A percentile compares a stretch with the other conserved stretches of the same genome.
phyloP scores from a whole-genome alignment of 2,329 filamentous ascomycete genomes.

The Elsinoe necatrix region DNA sequence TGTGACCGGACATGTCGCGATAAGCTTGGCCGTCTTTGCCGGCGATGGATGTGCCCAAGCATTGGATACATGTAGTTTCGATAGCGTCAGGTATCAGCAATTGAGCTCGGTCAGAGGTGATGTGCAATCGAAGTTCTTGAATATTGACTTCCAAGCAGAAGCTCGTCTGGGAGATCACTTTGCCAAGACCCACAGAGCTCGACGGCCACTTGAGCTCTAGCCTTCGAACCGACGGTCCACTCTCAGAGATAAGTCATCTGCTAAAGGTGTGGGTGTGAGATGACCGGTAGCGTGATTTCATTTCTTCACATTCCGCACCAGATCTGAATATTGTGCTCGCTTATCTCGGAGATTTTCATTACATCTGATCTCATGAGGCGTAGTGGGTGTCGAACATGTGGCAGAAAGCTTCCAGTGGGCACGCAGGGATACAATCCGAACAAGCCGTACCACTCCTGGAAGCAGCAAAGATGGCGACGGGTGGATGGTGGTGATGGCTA shows the following conservation, averaged over 20 bases:
- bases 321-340: background rate
- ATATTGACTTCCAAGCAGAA: background rate
- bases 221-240: background rate
- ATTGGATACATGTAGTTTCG: background rate
- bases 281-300: background rate
- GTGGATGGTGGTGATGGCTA: background rate
- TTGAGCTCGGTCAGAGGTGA: background rate
- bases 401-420: background rate
- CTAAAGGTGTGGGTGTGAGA: background rate
- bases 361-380: slow-evolving; percentile 3
- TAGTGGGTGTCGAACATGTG: background rate
- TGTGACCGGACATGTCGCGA: background rate
- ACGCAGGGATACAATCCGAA: background rate
- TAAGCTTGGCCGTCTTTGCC: background rate
- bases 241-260: background rate
- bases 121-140: background rate
- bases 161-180: background rate
- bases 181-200: background rate
- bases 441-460: background rate
- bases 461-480: background rate
- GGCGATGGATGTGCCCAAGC: background rate
- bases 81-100: background rate
- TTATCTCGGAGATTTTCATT: background rate
- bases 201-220: background rate
- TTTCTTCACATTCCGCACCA: background rate